phyloP scores from a whole-genome alignment of 208 protist species.

The Sergeia podlipaevii region DNA sequence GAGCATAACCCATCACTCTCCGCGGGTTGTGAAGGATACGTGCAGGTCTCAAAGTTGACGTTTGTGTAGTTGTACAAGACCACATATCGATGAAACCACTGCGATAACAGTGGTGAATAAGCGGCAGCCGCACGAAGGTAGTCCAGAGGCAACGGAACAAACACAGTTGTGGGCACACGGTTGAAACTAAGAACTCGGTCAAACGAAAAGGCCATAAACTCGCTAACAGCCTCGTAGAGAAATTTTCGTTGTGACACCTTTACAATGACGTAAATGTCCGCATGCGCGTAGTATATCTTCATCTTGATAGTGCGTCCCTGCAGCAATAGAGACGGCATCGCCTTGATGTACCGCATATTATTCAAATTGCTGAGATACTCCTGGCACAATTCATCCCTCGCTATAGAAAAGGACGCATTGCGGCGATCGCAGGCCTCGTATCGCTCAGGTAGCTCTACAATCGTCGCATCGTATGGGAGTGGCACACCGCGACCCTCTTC shows the following conservation, averaged over 20 bases:
- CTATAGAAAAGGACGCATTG: constrained; percentile 52
- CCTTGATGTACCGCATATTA: constrained; percentile 78
- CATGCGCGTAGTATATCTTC: constrained; percentile 65
- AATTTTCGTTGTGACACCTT: constrained; percentile 84
- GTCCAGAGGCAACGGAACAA: constrained; percentile 56
- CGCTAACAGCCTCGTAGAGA: constrained; percentile 71
- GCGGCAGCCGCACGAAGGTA: constrained; percentile 64
- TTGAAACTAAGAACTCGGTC: constrained; percentile 66
- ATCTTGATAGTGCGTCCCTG: constrained; percentile 82
- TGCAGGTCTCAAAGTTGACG: constrained; percentile 42
- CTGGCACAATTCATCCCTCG: constrained; percentile 61
- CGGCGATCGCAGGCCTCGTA: constrained; percentile 67
- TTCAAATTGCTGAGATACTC: constrained; percentile 62
- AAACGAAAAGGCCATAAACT: constrained; percentile 59
- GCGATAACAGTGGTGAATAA: constrained; percentile 66
- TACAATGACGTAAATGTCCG: constrained; percentile 68
- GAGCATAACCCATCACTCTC: constrained; percentile 20
- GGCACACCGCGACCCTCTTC: constrained; percentile 29
- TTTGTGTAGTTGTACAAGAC: constrained; percentile 65
- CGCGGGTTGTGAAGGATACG: constrained; percentile 20
- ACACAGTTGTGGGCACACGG: constrained; percentile 63
- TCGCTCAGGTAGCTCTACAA: constrained; percentile 10
- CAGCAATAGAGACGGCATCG: constrained; percentile 57
- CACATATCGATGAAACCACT: constrained; percentile 72
- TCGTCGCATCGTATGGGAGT: constrained; percentile 36